These are phyloP conservation scores for Fraxinus platypoda DNA, from an alignment of 305 asterid species.

Conservation along the genomic window DNA sequence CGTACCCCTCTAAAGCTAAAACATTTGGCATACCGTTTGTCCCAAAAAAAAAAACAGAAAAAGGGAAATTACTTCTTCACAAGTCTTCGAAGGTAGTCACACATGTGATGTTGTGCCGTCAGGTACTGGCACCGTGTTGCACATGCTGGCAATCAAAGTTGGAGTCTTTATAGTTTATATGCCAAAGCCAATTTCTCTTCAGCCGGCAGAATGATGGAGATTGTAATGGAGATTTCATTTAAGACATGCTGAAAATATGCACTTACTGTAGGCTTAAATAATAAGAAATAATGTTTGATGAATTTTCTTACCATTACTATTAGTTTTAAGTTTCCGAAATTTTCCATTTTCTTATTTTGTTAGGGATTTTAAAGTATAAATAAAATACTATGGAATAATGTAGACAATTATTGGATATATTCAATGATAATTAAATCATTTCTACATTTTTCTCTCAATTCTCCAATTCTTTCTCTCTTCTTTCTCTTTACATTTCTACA, in stretches of 20 bases:
- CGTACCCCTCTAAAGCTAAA: not conserved
- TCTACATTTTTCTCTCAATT: not conserved
- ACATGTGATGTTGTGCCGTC: not conserved
- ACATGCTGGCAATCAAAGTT: not conserved
- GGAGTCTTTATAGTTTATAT: not conserved
- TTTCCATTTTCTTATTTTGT: not conserved
- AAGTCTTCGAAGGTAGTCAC: not conserved
- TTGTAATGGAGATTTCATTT: not conserved
- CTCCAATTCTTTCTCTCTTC: not conserved
- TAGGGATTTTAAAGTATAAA: not conserved
- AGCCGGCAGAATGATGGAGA: not conserved
- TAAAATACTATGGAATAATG: not conserved
- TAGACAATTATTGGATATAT: not conserved
- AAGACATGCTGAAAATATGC: not conserved
- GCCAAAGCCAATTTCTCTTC: not conserved
- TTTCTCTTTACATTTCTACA: not conserved
- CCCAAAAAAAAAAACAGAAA: not conserved
- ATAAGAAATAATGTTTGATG: not conserved
- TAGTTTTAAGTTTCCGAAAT: not conserved
- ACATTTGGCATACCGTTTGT: not conserved
- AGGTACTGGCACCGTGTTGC: not conserved
- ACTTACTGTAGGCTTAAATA: not conserved
- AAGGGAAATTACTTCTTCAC: not conserved
- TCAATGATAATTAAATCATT: not conserved
- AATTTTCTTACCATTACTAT: not conserved